phyloP scores from a whole-genome alignment of 1,284 basidiomycete species.

The Mycosarcoma mackinlayi region DNA sequence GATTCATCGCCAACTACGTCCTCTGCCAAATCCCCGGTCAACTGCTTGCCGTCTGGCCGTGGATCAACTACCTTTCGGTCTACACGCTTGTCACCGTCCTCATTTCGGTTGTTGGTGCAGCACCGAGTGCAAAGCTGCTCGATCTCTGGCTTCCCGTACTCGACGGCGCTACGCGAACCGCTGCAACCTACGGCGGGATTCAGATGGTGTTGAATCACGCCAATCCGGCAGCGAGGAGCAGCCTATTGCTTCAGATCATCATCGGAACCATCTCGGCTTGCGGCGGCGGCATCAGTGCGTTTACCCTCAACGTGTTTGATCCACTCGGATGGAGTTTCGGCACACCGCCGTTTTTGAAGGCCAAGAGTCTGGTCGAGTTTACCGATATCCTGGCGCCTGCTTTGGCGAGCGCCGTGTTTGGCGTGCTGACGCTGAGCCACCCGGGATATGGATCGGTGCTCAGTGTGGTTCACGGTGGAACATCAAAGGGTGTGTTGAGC shows the following conservation, averaged over 20 bases:
- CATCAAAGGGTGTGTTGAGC: slow-evolving; percentile 16
- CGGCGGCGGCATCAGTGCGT: slow-evolving; percentile 56
- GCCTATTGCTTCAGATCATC: slow-evolving; percentile 47
- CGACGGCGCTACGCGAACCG: slow-evolving; percentile 54
- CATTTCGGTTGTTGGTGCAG: slow-evolving; percentile 14
- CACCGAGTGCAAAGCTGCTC: slow-evolving; percentile 35
- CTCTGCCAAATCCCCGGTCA: slow-evolving; percentile 51
- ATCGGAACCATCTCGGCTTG: slow-evolving; percentile 55
- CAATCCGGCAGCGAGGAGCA: slow-evolving; percentile 30
- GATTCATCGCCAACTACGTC: slow-evolving; percentile 52
- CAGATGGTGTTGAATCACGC: slow-evolving; percentile 42
- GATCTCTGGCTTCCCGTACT: slow-evolving; percentile 51
- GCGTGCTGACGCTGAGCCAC: slow-evolving; percentile 45
- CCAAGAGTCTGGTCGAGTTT: slow-evolving; percentile 37
- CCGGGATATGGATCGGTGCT: slow-evolving; percentile 26
- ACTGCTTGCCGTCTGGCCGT: slow-evolving; percentile 48
- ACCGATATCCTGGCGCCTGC: slow-evolving; percentile 55
- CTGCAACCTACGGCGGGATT: slow-evolving; percentile 50
- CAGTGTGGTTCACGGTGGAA: slow-evolving; percentile 10
- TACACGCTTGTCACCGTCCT: slow-evolving; percentile 18
- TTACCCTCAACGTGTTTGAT: slow-evolving; percentile 55
- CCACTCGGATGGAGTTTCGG: slow-evolving; percentile 52
- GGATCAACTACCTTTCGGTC: slow-evolving; percentile 58
- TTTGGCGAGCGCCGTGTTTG: slow-evolving; percentile 42
- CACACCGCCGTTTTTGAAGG: slow-evolving; percentile 54